A percentile compares a stretch with the other conserved stretches of the same genome.
phyloP scores from a whole-genome alignment of 2,329 filamentous ascomycete species.

The Beauveria bassiana region DNA sequence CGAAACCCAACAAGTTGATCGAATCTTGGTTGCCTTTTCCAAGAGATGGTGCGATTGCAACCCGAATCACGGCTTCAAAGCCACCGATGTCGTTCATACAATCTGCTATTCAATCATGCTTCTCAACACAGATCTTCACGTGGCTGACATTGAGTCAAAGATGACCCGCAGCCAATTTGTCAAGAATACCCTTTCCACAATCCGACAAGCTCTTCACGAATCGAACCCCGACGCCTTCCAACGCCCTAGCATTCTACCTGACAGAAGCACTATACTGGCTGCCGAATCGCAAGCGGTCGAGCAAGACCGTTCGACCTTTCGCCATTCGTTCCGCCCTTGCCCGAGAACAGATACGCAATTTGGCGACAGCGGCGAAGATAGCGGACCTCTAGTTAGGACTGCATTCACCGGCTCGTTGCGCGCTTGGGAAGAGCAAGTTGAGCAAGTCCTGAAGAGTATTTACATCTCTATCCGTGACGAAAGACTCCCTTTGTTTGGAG shows the following conservation, averaged over 20 bases:
- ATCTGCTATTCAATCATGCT: slow-evolving; percentile 95
- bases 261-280: slow-evolving; percentile 26
- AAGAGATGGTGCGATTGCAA: slow-evolving; percentile 92
- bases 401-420: slow-evolving; percentile 68
- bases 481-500: slow-evolving; percentile 77
- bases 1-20: slow-evolving; percentile 94
- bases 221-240: slow-evolving; percentile 61
- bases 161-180: slow-evolving; percentile 95
- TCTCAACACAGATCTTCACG: slow-evolving; percentile 89
- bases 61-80: slow-evolving; percentile 85
- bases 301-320: slow-evolving; percentile 31
- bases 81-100: slow-evolving; percentile 85
- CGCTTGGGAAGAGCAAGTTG: slow-evolving; percentile 83
- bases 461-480: slow-evolving; percentile 85
- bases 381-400: slow-evolving; percentile 69
- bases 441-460: slow-evolving; percentile 84
- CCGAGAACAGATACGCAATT: slow-evolving; percentile 37
- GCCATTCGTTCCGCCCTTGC: slow-evolving; percentile 44
- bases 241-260: slow-evolving; percentile 47
- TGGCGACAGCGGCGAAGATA: slow-evolving; percentile 41
- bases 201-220: slow-evolving; percentile 68
- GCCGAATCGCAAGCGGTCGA: slow-evolving; percentile 29
- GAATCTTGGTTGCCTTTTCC: slow-evolving; percentile 84
- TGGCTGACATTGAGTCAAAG: slow-evolving; percentile 91
- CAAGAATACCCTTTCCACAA: slow-evolving; percentile 91